Evolutionary conservation across 179 eudicot species (phyloP).

Genomic region (Silene vulgaris): DNA sequence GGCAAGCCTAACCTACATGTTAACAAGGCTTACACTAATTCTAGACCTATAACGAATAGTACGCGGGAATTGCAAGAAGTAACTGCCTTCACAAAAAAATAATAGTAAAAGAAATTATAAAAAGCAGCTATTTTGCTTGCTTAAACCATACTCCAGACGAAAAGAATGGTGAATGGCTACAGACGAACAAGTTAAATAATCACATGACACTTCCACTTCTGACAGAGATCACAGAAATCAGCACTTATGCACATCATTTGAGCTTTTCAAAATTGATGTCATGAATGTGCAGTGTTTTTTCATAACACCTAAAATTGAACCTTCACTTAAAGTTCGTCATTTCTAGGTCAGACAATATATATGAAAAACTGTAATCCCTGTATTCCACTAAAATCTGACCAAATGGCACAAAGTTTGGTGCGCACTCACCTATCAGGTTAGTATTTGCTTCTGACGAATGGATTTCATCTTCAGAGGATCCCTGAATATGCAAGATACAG

Average conservation of each 20-base stretch:
- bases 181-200: not conserved
- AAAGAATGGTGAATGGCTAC: not conserved
- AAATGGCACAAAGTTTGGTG: constrained; percentile 14
- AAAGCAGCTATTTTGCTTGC: no score
- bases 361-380: not conserved
- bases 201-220: not conserved
- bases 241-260: constrained; percentile 3
- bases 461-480: constrained; percentile 27
- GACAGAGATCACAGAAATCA: not conserved
- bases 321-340: not conserved
- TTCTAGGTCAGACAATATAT: not conserved
- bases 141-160: not conserved
- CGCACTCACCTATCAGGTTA: constrained; percentile 23
- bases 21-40: not conserved
- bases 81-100: not conserved
- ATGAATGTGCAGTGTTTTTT: not conserved
- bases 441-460: constrained; percentile 32
- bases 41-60: not conserved
- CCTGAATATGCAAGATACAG: constrained; percentile 28
- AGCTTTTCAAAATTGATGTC: not conserved
- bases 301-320: not conserved
- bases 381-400: not conserved
- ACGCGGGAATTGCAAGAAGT: not conserved
- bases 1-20: not conserved
- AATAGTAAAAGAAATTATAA: no score